Evolutionary conservation across 306 rosid genomes (phyloP), one percentile per base, ranked within the genome.

Genomic region (Cicer bijugum): DNA sequence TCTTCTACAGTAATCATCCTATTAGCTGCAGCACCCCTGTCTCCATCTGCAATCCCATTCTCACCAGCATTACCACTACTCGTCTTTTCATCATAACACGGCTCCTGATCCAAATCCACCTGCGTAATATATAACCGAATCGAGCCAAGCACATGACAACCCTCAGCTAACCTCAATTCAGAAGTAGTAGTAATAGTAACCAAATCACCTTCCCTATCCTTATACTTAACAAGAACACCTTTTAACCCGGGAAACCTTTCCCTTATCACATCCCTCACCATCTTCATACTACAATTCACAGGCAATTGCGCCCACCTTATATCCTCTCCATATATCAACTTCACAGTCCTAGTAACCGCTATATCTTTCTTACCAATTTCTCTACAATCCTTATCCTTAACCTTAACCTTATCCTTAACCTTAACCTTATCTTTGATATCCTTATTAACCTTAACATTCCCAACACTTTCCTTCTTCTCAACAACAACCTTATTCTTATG

Each of bases 161-260:
- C 84, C 78, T 88, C 92, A 44, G 91, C 97, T 37, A 82, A 56
- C 87, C 90, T 89, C 63, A 93, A 78, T 63, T 93, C 97, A 75
- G 85, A 75, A 1, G 87, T 79, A 47, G 87, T 85, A 37, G 93
- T 85, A 35, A 93, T 86, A n/a, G 97, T 93, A 81, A 93, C 88
- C 87, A 93, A 89, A 82, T 93, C 98, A 16, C 97, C 97, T 71
- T 89, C 98, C 82, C 80, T 91, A 69, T 93, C 97, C 78, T 76
- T 83, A 61, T 86, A 93, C 85, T 89, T 93, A 43, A 91, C 89
- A 83, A 93, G 96, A 78, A 86, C 83, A 69, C 96, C 97, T 78
- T 82, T 91, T 77, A 91, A 80, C 66, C 94, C 85, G 0, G 94
- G 93, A 84, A 84, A 91, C 53, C 84, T 78, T 55, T 93, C 96